Percentiles rank a stretch among this genome's conserved stretches.
These are phyloP conservation scores for Fomitopsis schrenkii DNA, from an alignment of 1,284 basidiomycete genomes.

Conservation along the genomic window DNA sequence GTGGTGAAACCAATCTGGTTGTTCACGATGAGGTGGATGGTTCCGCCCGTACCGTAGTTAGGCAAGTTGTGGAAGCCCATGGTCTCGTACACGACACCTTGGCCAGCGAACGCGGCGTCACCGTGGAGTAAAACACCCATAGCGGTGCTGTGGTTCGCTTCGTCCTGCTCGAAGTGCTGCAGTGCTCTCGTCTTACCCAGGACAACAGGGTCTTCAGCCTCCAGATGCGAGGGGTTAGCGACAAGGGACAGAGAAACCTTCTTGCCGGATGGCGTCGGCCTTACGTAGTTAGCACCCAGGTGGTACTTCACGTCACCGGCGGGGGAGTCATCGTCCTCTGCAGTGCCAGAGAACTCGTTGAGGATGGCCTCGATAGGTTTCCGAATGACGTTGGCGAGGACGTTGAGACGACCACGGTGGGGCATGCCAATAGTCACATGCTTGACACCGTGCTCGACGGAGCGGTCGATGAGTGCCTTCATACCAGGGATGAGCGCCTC, in stretches of 20 bases:
- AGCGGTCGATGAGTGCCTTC: slow-evolving; percentile 98
- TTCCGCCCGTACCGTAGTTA: slow-evolving; percentile 96
- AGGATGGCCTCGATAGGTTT: slow-evolving; percentile 98
- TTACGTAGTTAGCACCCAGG: slow-evolving; percentile 97
- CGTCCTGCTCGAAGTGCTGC: slow-evolving; percentile 93
- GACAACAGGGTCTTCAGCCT: slow-evolving; percentile 96
- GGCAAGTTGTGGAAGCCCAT: slow-evolving; percentile 98
- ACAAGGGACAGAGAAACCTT: slow-evolving; percentile 97
- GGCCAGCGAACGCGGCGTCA: slow-evolving; percentile 98
- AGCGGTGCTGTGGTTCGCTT: slow-evolving; percentile 71
- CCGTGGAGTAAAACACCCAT: slow-evolving; percentile 97
- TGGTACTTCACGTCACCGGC: slow-evolving; percentile 99
- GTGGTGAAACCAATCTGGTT: slow-evolving; percentile 99
- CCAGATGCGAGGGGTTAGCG: slow-evolving; percentile 97
- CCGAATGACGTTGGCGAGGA: slow-evolving; percentile 97
- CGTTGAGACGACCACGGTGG: slow-evolving; percentile 97
- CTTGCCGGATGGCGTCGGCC: slow-evolving; percentile 97
- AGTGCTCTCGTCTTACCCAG: slow-evolving; percentile 97
- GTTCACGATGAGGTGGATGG: slow-evolving; percentile 98
- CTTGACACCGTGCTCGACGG: slow-evolving; percentile 94
- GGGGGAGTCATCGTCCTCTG: slow-evolving; percentile 67
- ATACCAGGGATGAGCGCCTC: slow-evolving; percentile 98
- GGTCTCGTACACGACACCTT: slow-evolving; percentile 98
- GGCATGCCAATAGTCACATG: slow-evolving; percentile 99
- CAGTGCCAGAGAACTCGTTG: slow-evolving; percentile 89